Evolutionary conservation across 805 yeast genomes (phyloP).

Genomic region (Huiozyma naganishii): DNA sequence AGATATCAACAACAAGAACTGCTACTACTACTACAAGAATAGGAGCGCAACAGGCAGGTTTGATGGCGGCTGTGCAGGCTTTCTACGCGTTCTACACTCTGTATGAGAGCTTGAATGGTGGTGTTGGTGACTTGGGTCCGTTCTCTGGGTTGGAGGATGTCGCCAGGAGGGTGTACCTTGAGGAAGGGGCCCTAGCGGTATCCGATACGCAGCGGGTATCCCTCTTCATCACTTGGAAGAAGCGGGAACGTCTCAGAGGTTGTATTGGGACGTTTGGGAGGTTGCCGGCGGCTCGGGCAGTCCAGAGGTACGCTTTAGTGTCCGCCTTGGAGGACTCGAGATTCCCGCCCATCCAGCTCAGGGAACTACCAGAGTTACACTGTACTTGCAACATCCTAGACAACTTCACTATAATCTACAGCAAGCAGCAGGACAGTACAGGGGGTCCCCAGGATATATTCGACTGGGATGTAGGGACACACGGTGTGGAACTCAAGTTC

Average conservation of each 20-base stretch:
- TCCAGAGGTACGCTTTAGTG: constrained; percentile 47
- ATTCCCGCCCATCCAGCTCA: constrained; percentile 48
- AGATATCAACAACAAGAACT: background rate
- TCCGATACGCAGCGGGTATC: constrained; percentile 15
- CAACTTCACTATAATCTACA: constrained; percentile 31
- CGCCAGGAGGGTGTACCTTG: constrained; percentile 11
- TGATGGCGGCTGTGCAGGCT: constrained; percentile 6
- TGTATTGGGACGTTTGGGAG: constrained; percentile 84
- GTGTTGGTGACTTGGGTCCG: no score
- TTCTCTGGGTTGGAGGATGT: constrained; percentile 6
- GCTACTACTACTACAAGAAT: background rate
- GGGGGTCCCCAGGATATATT: constrained; percentile 29
- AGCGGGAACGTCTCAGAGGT: constrained; percentile 50
- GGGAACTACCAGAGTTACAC: constrained; percentile 45
- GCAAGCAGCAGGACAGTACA: constrained; percentile 45
- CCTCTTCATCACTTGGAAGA: constrained; percentile 89
- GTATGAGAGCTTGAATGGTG: constrained; percentile 9
- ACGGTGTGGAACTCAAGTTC: constrained; percentile 65
- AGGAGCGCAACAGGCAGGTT: background rate
- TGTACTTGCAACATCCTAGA: constrained; percentile 25
- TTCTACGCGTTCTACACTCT: constrained; percentile 27
- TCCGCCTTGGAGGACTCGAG: constrained; percentile 75
- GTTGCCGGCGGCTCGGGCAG: constrained; percentile 44
- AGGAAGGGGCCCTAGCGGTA: background rate
- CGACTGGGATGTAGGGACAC: constrained; percentile 75